phyloP scores from a whole-genome alignment of 176 grass and related monocot genomes.

The Avena eriantha region DNA sequence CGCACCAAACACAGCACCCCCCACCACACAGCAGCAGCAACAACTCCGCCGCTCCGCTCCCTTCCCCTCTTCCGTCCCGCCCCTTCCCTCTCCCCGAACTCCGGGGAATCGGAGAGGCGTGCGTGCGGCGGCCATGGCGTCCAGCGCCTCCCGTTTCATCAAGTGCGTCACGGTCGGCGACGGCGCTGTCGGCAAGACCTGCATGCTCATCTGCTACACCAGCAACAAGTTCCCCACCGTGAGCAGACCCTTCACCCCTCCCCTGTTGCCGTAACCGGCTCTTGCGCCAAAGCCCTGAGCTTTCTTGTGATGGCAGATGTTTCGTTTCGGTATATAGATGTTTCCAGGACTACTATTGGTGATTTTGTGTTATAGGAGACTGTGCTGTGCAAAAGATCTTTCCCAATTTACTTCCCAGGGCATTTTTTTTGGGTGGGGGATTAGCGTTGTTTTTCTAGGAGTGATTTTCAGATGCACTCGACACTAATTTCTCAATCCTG shows the following conservation, averaged over 20 bases:
- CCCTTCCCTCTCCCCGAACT: neutral
- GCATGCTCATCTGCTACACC: constrained; percentile 99
- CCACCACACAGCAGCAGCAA: neutral
- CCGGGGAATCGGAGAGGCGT: constrained; percentile 43
- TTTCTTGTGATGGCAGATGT: constrained; percentile 13
- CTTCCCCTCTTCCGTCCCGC: neutral
- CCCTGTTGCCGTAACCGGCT: neutral
- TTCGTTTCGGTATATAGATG: neutral
- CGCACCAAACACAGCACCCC: constrained; percentile 46
- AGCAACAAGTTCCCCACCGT: constrained; percentile 95
- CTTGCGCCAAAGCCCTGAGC: constrained; percentile 8
- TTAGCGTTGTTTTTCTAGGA: constrained; percentile 5
- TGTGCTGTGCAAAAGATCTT: neutral
- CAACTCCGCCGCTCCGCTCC: constrained; percentile 11
- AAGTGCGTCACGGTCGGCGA: constrained; percentile 99
- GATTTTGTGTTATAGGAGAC: constrained; percentile 36
- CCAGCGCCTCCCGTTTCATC: constrained; percentile 92
- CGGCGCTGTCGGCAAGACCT: constrained; percentile 96
- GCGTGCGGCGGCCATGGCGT: constrained; percentile 65
- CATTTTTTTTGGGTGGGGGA: neutral
- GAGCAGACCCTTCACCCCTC: constrained; percentile 39
- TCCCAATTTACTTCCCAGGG: neutral
- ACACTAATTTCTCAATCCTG: constrained; percentile 25
- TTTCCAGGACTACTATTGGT: neutral
- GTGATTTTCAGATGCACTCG: neutral